Conservation (phyloP, 129 eudicot species). For the Centaurea solstitialis region DNA sequence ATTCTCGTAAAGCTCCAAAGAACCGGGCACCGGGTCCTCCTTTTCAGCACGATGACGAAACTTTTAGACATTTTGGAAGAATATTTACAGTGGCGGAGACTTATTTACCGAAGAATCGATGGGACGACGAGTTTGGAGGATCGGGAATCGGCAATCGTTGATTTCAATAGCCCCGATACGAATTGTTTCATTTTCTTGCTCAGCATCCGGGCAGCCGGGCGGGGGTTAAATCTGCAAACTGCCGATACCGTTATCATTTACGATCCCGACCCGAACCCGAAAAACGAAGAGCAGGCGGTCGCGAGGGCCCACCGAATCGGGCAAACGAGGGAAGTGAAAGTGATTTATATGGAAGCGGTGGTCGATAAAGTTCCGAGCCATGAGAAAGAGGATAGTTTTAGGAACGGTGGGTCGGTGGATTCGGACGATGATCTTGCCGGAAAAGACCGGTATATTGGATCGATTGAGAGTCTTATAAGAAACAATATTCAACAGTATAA, state of each 20-base stretch:
- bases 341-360: conserved; percentile 95
- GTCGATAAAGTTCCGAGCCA: conserved; percentile 86
- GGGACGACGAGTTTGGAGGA: conserved; percentile 91
- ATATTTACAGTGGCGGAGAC: conserved; percentile 91
- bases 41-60: conserved; percentile 93
- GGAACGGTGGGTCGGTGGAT: conserved; percentile 65
- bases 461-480: conserved; percentile 88
- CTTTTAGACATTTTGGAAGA: conserved; percentile 90
- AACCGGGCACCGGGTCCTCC: conserved; percentile 88
- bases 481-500: conserved; percentile 95
- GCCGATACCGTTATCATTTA: conserved; percentile 95
- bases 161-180: conserved; percentile 76
- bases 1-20: conserved; percentile 82
- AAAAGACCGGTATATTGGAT: conserved; percentile 91
- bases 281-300: conserved; percentile 98
- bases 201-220: conserved; percentile 93
- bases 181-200: conserved; percentile 91
- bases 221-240: conserved; percentile 88
- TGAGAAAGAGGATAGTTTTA: conserved; percentile 75
- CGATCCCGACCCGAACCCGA: conserved; percentile 97
- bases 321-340: conserved; percentile 94
- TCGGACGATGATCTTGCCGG: conserved; percentile 93
- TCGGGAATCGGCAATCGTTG: conserved; percentile 90
- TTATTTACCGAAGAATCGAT: conserved; percentile 85
- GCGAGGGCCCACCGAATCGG: conserved; percentile 99